phyloP scores from a whole-genome alignment of 2,329 filamentous ascomycete genomes.

The Thelonectria rubi region DNA sequence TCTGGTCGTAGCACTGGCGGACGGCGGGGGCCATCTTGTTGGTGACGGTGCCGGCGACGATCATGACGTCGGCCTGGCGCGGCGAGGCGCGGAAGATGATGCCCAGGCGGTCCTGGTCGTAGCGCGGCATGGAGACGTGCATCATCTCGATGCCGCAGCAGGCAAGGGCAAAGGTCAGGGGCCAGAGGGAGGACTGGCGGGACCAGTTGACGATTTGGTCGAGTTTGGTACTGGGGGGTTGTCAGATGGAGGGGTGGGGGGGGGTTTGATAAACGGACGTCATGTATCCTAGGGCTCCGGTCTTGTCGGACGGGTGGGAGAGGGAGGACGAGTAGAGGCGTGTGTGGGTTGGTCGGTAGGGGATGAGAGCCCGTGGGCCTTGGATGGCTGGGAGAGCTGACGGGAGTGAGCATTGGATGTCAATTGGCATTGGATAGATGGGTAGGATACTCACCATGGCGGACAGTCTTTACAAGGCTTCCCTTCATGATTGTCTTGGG shows the following conservation, averaged over 20 bases:
- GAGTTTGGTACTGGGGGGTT: conserved; percentile 55
- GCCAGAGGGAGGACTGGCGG: conserved; percentile 67
- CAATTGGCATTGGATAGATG: no score
- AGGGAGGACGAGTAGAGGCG: neutral
- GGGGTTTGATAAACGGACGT: neutral
- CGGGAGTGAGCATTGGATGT: neutral
- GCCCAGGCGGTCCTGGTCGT: conserved; percentile 69
- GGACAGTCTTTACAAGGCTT: neutral
- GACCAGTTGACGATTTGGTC: conserved; percentile 66
- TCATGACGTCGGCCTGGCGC: conserved; percentile 71
- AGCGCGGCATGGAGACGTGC: conserved; percentile 67
- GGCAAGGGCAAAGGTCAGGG: conserved; percentile 67
- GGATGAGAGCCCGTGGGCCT: neutral
- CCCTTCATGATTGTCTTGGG: neutral
- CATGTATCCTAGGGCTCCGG: conserved; percentile 9
- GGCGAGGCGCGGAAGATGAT: conserved; percentile 74
- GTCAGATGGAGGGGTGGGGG: neutral
- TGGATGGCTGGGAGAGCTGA: neutral
- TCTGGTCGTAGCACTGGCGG: conserved; percentile 72
- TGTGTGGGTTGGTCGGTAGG: neutral
- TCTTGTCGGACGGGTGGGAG: conserved; percentile 1
- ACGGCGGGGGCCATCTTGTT: conserved; percentile 75
- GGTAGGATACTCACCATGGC: neutral
- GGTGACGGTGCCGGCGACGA: conserved; percentile 71
- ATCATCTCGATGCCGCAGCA: conserved; percentile 72